Percentiles rank a stretch among this genome's conserved stretches.
Conservation (phyloP, 2,329 filamentous ascomycete genomes). For the Corniculantispora saksenae region DNA sequence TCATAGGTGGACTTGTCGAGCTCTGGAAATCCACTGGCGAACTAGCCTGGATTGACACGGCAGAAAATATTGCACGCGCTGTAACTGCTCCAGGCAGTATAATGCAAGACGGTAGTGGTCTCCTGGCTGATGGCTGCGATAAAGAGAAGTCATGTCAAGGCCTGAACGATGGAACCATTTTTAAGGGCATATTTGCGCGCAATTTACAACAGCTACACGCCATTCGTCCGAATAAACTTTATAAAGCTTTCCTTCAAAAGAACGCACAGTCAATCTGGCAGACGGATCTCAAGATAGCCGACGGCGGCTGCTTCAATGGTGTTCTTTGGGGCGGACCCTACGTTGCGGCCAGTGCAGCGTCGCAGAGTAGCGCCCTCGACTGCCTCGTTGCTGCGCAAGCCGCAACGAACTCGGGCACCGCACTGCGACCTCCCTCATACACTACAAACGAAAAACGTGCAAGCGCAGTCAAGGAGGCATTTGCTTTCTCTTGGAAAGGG, state of each 20-base stretch:
- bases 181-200: constrained; percentile 52
- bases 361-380: constrained; percentile 12
- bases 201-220: constrained; percentile 19
- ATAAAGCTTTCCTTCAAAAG: constrained; percentile 18
- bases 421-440: not conserved
- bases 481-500: constrained; percentile 67
- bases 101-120: constrained; percentile 43
- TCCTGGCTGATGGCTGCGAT: constrained; percentile 48
- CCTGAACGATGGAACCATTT: constrained; percentile 54
- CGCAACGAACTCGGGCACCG: not conserved
- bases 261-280: constrained; percentile 23
- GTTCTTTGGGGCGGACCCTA: constrained; percentile 16
- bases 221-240: constrained; percentile 10
- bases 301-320: constrained; percentile 8
- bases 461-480: constrained; percentile 64
- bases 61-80: constrained; percentile 52
- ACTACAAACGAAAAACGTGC: constrained; percentile 42
- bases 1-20: constrained; percentile 43
- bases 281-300: constrained; percentile 12
- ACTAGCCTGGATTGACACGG: constrained; percentile 34
- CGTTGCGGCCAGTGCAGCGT: constrained; percentile 3
- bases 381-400: constrained; percentile 11
- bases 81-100: constrained; percentile 40
- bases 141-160: constrained; percentile 39
- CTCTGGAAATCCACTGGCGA: constrained; percentile 47